Base-by-base conservation (phyloP, 148 eudicot genomes). In the Euryodendron excelsum region DNA sequence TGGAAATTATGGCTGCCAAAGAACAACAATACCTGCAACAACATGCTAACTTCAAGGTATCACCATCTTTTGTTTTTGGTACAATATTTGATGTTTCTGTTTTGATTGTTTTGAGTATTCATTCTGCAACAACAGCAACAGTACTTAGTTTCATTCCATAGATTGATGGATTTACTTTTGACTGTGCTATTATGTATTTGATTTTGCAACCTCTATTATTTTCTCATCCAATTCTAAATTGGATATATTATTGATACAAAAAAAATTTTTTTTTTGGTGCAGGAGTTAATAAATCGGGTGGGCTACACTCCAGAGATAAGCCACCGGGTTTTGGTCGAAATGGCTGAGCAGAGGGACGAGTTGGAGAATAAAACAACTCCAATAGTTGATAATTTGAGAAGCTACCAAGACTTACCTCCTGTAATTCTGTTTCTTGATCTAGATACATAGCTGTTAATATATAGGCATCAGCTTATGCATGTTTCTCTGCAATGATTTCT, bases 351-450 rank as follows among this genome's bases (percentile, higher is more conserved):
- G 78, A 86, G 72, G 84, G 87, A 91, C 84, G 97, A 93, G 31
- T 76, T 95, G 85, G 93, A 90, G 80, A 90, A 90, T 91, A 86
- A 89, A 85, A 91, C 93, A 45, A 88, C 87, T 78, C 97, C 97
- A 44, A 89, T 93, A 58, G 82, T 93, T 0, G 94, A 93, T 55
- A 89, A 92, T n/a, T 79, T 95, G 85, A 88, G 96, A 87, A 90
- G 94, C 78, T 95, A 95, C 86, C 93, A 89, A 82, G 99, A 95
- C 84, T 83, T 95, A 84, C 98, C 97, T 65, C 99, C 97, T 17
- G 97, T 93, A 93, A 79, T 53, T 66, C 37, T 30, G 10, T 14
- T 31, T 33, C n/a, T 34, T 31, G 0, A 31, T 20, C 41, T n/a
- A n/a, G n/a, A n/a, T 17, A 0, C 18, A 18, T 37, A 23, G 48